These are phyloP conservation scores for Cocos nucifera DNA, from an alignment of 176 grass and related monocot genomes.

Conservation along the genomic window DNA sequence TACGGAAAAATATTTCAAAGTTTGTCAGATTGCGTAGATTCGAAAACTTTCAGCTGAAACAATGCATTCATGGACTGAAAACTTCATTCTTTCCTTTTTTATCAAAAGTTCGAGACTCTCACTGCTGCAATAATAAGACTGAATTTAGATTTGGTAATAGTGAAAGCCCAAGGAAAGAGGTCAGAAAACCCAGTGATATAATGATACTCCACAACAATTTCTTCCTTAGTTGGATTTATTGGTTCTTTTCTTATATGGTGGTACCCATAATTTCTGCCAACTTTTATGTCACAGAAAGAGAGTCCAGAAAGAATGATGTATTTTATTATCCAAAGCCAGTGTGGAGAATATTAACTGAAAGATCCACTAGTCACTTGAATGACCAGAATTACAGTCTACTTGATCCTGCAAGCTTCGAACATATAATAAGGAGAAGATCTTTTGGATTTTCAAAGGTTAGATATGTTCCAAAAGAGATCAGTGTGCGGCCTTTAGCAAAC, in stretches of 20 bases:
- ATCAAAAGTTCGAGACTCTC: conserved; percentile 39
- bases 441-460: conserved; percentile 55
- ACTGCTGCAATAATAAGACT: conserved; percentile 35
- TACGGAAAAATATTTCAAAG: conserved; percentile 77
- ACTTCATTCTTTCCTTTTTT: conserved; percentile 58
- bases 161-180: conserved; percentile 22
- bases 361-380: conserved; percentile 46
- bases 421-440: conserved; percentile 19
- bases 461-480: conserved; percentile 67
- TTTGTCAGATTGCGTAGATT: conserved; percentile 53
- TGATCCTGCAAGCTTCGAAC: conserved; percentile 19
- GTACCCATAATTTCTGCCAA: conserved; percentile 56
- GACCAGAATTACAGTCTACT: conserved; percentile 30
- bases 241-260: conserved; percentile 75
- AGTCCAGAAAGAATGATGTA: conserved; percentile 63
- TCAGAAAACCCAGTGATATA: conserved; percentile 5
- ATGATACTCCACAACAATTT: conserved; percentile 29
- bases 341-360: conserved; percentile 48
- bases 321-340: conserved; percentile 85
- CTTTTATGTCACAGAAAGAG: conserved; percentile 87
- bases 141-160: conserved; percentile 17
- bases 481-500: conserved; percentile 62
- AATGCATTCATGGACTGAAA: conserved; percentile 56
- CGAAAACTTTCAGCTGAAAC: conserved; percentile 45
- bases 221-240: conserved; percentile 59